phyloP scores from a whole-genome alignment of 352 stramenopile genomes.

The Globisporangium paroecandrum region DNA sequence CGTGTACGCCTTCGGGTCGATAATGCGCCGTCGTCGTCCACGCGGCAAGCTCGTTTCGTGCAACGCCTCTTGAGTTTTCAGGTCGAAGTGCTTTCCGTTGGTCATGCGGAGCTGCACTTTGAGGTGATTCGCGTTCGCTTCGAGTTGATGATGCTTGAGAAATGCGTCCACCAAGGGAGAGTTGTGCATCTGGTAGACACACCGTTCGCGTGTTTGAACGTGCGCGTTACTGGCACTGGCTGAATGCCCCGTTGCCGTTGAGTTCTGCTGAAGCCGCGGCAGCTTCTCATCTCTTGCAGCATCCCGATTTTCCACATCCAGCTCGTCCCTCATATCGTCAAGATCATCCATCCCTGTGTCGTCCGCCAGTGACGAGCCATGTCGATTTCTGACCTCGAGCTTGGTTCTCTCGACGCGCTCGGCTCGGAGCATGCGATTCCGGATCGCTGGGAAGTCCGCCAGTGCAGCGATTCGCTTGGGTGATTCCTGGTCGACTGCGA shows the following conservation, averaged over 20 bases:
- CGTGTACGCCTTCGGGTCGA: constrained; percentile 49
- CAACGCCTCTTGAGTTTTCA: constrained; percentile 46
- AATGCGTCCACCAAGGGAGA: constrained; percentile 61
- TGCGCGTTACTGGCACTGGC: background rate
- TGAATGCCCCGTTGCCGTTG: background rate
- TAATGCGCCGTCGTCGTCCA: constrained; percentile 36
- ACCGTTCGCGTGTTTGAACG: constrained; percentile 48
- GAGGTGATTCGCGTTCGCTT: constrained; percentile 41
- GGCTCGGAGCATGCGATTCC: constrained; percentile 59
- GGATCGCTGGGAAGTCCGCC: constrained; percentile 60
- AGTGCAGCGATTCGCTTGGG: constrained; percentile 56
- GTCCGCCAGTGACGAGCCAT: constrained; percentile 24
- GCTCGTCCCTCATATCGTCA: constrained; percentile 4
- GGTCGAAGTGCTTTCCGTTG: constrained; percentile 37
- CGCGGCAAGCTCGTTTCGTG: constrained; percentile 32
- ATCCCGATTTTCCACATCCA: background rate
- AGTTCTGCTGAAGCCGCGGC: background rate
- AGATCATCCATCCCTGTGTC: background rate
- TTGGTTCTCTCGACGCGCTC: constrained; percentile 63
- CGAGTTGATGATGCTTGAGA: constrained; percentile 46
- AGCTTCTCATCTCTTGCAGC: constrained; percentile 5
- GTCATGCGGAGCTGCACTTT: constrained; percentile 60
- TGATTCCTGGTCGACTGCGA: constrained; percentile 51
- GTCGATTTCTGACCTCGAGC: constrained; percentile 47
- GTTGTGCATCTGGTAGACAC: constrained; percentile 61